Percentiles rank a stretch among this genome's conserved stretches.
Evolutionary conservation across 225 moss, liverwort and hornwort species (phyloP).

Genomic region (Straminergon stramineum): DNA sequence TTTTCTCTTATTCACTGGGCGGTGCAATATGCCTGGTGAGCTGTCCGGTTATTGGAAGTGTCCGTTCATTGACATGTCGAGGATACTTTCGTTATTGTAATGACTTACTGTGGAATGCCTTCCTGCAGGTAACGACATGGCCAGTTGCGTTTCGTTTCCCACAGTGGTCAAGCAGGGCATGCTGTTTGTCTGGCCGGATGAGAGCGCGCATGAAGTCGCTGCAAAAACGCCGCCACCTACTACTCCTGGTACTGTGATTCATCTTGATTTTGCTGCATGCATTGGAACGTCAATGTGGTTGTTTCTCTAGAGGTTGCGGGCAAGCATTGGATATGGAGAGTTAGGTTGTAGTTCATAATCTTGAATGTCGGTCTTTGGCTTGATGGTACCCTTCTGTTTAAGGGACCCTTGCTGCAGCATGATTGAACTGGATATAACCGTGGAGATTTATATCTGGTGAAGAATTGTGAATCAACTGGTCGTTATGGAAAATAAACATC

Average conservation of each 20-base stretch:
- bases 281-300: background rate
- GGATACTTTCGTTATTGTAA: background rate
- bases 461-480: background rate
- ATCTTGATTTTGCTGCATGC: background rate
- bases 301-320: background rate
- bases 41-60: background rate
- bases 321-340: background rate
- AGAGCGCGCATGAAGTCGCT: constrained; percentile 48
- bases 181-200: constrained; percentile 83
- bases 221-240: constrained; percentile 41
- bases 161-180: constrained; percentile 56
- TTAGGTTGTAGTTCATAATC: background rate
- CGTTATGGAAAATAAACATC: background rate
- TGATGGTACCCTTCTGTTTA: background rate
- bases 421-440: background rate
- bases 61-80: background rate
- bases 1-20: background rate
- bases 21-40: background rate
- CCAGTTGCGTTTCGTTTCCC: constrained; percentile 34
- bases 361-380: background rate
- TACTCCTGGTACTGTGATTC: constrained; percentile 29
- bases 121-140: constrained; percentile 28
- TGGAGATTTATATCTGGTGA: background rate
- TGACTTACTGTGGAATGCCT: background rate
- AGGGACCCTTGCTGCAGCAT: background rate